A percentile compares a stretch with the other conserved stretches of the same genome.
Conservation (phyloP, 148 eudicot species). For the Amaranthus hypochondriacus region DNA sequence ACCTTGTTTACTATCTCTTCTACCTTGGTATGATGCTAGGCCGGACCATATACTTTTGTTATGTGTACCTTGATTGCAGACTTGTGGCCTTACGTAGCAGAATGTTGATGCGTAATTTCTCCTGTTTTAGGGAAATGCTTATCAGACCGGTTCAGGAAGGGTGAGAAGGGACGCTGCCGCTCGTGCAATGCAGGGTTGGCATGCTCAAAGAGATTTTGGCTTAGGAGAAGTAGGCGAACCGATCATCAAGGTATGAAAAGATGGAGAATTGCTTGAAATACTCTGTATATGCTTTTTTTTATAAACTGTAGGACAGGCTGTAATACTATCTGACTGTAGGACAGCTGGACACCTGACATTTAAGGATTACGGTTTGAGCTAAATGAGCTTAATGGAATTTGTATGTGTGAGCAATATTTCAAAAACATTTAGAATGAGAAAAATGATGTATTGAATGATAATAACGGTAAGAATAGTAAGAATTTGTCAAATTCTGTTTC, state of each 20-base stretch:
- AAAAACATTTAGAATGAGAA: neutral
- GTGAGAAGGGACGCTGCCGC: constrained; percentile 89
- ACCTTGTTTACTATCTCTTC: too few species aligned
- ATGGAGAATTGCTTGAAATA: neutral
- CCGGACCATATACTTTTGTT: neutral
- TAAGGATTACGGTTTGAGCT: neutral
- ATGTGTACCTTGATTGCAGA: neutral
- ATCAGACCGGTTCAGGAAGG: constrained; percentile 74
- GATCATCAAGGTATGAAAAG: constrained; percentile 37
- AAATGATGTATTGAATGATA: neutral
- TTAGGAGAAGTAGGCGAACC: constrained; percentile 68
- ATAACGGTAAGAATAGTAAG: neutral
- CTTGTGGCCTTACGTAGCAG: neutral
- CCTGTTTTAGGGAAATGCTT: constrained; percentile 45
- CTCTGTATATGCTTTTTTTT: neutral
- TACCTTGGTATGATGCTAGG: too few species aligned
- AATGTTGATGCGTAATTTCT: neutral
- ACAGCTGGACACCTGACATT: too few species aligned
- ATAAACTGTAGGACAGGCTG: neutral
- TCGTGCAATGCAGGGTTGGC: constrained; percentile 99
- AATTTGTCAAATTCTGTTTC: too few species aligned
- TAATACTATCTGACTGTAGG: neutral
- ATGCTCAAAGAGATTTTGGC: constrained; percentile 61
- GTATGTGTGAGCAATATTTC: neutral
- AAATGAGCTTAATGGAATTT: neutral